phyloP scores from a whole-genome alignment of 176 grass and related monocot genomes.

The Elaeis guineensis region DNA sequence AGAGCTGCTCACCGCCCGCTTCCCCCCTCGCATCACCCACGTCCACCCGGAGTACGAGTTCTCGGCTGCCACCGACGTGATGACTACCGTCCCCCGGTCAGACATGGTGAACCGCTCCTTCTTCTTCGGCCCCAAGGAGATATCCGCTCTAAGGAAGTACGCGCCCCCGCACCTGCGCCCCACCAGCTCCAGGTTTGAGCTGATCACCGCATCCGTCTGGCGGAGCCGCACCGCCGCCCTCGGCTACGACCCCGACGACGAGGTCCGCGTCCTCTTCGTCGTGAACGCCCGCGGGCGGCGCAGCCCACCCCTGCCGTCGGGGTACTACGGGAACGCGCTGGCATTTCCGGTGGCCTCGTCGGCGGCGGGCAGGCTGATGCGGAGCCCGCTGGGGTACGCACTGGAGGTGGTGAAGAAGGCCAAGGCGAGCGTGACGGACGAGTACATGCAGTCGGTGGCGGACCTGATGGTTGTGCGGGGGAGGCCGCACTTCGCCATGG shows the following conservation, averaged over 20 bases:
- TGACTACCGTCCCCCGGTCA: background rate
- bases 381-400: slow-evolving; percentile 29
- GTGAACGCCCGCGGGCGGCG: slow-evolving; percentile 44
- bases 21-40: slow-evolving; percentile 19
- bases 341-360: slow-evolving; percentile 43
- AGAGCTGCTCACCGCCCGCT: slow-evolving; percentile 36
- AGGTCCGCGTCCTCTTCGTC: slow-evolving; percentile 52
- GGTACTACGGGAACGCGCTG: slow-evolving; percentile 75
- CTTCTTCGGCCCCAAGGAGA: slow-evolving; percentile 41
- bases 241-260: slow-evolving; percentile 28
- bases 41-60: slow-evolving; percentile 52
- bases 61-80: slow-evolving; percentile 18
- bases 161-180: slow-evolving; percentile 24
- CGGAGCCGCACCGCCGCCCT: slow-evolving; percentile 47
- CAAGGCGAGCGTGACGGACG: slow-evolving; percentile 43
- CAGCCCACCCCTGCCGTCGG: slow-evolving; percentile 36
- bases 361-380: slow-evolving; percentile 32
- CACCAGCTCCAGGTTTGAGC: slow-evolving; percentile 42
- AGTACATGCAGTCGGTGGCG: slow-evolving; percentile 58
- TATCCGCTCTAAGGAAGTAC: slow-evolving; percentile 35
- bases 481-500: slow-evolving; percentile 26
- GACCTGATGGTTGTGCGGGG: slow-evolving; percentile 41
- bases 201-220: slow-evolving; percentile 59
- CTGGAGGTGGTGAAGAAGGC: slow-evolving; percentile 58
- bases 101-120: slow-evolving; percentile 21